These are phyloP conservation scores for Neophaeococcomyces aloes DNA, from an alignment of 2,329 filamentous ascomycete species.

Conservation along the genomic window DNA sequence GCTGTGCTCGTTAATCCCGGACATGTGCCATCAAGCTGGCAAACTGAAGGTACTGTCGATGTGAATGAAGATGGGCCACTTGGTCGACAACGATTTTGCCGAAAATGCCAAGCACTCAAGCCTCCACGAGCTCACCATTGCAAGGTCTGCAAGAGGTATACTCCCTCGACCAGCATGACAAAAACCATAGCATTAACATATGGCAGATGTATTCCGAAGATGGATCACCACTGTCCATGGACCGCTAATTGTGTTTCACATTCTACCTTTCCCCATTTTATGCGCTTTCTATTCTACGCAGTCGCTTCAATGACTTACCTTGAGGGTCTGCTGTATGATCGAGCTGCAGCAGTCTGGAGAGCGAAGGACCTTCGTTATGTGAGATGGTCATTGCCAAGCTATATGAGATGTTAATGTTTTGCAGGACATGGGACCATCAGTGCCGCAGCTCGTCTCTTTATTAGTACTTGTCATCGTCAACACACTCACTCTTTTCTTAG, in stretches of 20 bases:
- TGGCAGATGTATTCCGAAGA: constrained; percentile 50
- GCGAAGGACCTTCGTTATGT: constrained; percentile 47
- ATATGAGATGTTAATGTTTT: constrained; percentile 10
- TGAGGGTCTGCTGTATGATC: constrained; percentile 43
- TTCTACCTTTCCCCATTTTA: constrained; percentile 54
- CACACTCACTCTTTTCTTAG: constrained; percentile 46
- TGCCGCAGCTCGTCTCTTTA: constrained; percentile 43
- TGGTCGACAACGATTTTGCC: constrained; percentile 44
- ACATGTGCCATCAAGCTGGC: constrained; percentile 38
- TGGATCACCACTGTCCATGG: constrained; percentile 60
- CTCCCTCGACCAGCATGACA: neutral
- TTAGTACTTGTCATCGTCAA: constrained; percentile 46
- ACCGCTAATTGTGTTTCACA: constrained; percentile 56
- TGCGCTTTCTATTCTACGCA: constrained; percentile 52
- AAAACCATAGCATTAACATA: neutral
- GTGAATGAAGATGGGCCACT: constrained; percentile 14
- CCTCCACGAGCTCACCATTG: constrained; percentile 56
- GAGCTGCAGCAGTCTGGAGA: constrained; percentile 44
- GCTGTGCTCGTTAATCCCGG: constrained; percentile 52
- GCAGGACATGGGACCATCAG: constrained; percentile 49
- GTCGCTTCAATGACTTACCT: constrained; percentile 48
- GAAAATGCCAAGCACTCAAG: constrained; percentile 51
- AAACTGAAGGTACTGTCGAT: constrained; percentile 16
- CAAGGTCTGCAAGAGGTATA: constrained; percentile 49
- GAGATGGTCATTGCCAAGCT: neutral